phyloP scores from a whole-genome alignment of 176 grass and related monocot genomes.

The Tillandsia fasciculata region DNA sequence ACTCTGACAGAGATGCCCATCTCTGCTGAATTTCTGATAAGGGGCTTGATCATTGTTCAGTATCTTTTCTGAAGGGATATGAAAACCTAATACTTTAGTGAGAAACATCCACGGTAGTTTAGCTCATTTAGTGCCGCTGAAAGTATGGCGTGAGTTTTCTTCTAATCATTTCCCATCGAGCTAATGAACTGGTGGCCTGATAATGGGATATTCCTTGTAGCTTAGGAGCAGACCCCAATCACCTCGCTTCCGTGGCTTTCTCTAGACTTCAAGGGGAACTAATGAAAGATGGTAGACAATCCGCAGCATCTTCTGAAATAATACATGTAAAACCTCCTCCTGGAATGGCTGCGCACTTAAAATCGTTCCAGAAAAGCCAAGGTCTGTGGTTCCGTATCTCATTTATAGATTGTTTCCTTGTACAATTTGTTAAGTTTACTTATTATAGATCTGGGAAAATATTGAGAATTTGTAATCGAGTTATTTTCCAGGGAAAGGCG shows the following conservation, averaged over 20 bases:
- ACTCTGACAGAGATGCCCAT: no score
- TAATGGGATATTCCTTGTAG: conserved; percentile 24
- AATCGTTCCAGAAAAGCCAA: conserved; percentile 47
- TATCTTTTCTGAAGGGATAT: no score
- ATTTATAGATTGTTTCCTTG: neutral
- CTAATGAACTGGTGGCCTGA: neutral
- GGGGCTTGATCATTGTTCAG: no score
- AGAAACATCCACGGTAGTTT: no score
- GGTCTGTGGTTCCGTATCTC: conserved; percentile 23
- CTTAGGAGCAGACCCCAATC: conserved; percentile 62
- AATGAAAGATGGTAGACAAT: conserved; percentile 57
- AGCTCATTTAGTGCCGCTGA: no score
- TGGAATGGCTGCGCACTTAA: conserved; percentile 40
- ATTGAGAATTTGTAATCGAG: no score
- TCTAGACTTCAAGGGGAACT: conserved; percentile 59
- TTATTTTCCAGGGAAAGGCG: conserved; percentile 56
- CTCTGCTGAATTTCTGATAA: no score
- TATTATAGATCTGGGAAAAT: no score
- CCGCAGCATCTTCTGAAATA: conserved; percentile 30
- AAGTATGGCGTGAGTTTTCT: no score
- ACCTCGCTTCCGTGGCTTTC: conserved; percentile 50
- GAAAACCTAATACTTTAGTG: no score
- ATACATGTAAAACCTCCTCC: conserved; percentile 41
- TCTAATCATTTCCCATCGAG: no score
- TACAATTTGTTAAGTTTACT: neutral